Evolutionary conservation across 2,329 filamentous ascomycete species (phyloP).

Genomic region (Gliomastix tumulicola): DNA sequence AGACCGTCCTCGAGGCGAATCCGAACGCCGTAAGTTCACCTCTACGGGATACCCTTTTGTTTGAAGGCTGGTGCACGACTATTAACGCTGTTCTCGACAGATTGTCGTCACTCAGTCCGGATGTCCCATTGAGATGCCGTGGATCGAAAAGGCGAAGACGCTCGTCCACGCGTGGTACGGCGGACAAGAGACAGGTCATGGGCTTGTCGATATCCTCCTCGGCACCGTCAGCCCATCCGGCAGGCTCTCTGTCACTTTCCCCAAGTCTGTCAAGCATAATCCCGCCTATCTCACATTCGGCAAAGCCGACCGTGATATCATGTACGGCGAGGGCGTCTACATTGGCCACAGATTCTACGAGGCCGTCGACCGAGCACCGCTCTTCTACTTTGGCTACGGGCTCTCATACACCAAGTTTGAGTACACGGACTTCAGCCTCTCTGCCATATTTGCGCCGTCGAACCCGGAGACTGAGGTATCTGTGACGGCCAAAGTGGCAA

Average conservation of each 20-base stretch:
- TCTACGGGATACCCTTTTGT: no score
- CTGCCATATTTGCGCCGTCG: no score
- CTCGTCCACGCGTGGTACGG: constrained; percentile 64
- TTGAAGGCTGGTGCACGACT: constrained; percentile 14
- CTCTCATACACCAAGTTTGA: constrained; percentile 69
- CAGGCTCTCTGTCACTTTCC: constrained; percentile 6
- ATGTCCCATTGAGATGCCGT: constrained; percentile 51
- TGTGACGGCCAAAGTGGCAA: constrained; percentile 45
- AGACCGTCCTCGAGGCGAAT: constrained; percentile 58
- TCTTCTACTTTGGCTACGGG: constrained; percentile 76
- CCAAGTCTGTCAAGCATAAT: constrained; percentile 55
- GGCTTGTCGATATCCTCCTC: constrained; percentile 60
- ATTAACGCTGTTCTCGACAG: constrained; percentile 7
- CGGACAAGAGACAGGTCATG: constrained; percentile 65
- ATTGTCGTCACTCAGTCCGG: constrained; percentile 66
- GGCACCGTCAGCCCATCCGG: constrained; percentile 39
- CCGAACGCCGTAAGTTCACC: constrained; percentile 55
- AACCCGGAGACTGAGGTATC: constrained; percentile 1
- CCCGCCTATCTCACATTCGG: constrained; percentile 71
- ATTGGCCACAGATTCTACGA: constrained; percentile 80
- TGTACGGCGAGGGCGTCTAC: constrained; percentile 78
- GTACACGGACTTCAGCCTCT: constrained; percentile 38
- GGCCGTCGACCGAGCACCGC: constrained; percentile 52
- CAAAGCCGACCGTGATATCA: constrained; percentile 60
- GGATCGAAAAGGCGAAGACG: constrained; percentile 36